These are phyloP conservation scores for Tothia fuscella DNA, from an alignment of 2,329 filamentous ascomycete species.

Conservation along the genomic window DNA sequence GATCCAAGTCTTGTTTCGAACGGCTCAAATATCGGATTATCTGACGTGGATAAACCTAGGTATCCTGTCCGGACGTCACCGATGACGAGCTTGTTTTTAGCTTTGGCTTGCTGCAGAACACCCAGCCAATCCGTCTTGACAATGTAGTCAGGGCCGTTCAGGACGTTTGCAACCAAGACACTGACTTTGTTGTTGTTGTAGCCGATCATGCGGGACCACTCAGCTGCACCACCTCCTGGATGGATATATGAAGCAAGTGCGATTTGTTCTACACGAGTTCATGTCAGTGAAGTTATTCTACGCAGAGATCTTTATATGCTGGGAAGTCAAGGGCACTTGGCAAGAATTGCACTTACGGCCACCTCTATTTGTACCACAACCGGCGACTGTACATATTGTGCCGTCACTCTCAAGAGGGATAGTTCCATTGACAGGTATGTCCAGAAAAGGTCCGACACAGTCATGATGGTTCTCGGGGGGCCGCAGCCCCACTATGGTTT, in stretches of 20 bases:
- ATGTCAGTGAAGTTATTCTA: neutral
- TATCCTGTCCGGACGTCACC: neutral
- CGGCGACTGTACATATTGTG: no score
- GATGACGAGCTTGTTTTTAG: neutral
- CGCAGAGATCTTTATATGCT: no score
- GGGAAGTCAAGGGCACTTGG: no score
- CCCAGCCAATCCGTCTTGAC: neutral
- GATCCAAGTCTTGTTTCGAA: constrained; percentile 15
- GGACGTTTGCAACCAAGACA: neutral
- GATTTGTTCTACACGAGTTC: neutral
- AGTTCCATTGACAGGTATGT: no score
- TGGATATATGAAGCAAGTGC: constrained; percentile 5
- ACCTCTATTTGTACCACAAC: no score
- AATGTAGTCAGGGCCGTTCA: neutral
- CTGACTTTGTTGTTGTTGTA: constrained; percentile 2
- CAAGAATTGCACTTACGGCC: no score
- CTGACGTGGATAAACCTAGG: neutral
- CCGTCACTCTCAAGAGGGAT: no score
- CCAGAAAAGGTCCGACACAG: no score
- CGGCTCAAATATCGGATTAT: neutral
- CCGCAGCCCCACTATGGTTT: no score
- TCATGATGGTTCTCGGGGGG: no score
- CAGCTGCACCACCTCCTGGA: neutral
- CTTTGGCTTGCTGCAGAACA: neutral
- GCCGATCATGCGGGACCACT: constrained; percentile 2